phyloP scores from a whole-genome alignment of 2,329 filamentous ascomycete species.

The Pseudopyrenochaeta lycopersici region DNA sequence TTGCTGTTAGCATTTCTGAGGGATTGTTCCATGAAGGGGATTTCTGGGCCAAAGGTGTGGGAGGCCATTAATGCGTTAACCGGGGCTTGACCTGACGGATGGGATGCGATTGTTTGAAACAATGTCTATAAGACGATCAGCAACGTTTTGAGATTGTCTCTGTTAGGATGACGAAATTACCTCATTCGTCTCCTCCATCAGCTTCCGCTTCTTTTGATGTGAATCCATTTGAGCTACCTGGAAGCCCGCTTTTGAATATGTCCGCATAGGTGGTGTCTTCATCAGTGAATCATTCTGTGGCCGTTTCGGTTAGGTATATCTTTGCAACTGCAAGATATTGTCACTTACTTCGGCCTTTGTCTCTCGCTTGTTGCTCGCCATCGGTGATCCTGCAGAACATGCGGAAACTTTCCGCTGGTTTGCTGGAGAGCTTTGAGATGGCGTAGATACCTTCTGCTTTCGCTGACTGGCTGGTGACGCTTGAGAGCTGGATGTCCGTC shows the following conservation, averaged over 20 bases:
- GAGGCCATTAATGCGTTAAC: neutral
- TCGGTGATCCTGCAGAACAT: neutral
- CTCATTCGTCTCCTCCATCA: neutral
- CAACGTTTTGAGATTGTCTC: neutral
- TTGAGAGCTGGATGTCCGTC: neutral
- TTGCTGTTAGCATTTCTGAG: neutral
- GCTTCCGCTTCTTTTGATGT: slow-evolving; percentile 9
- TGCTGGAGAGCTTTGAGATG: neutral
- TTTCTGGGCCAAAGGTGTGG: neutral
- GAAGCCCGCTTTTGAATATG: neutral
- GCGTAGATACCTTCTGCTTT: neutral
- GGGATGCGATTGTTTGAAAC: neutral
- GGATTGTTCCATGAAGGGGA: neutral
- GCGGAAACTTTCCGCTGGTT: neutral
- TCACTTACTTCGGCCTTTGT: slow-evolving; percentile 11
- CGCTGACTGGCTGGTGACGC: neutral
- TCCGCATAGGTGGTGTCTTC: neutral
- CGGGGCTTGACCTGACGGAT: neutral
- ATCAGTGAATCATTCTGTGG: neutral
- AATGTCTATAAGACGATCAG: neutral
- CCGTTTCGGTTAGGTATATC: neutral
- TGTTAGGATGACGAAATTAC: too few relatives aligned
- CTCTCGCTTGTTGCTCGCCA: slow-evolving; percentile 12
- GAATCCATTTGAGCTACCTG: neutral
- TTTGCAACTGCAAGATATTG: too few relatives aligned